Conservation (phyloP, 768 basidiomycete genomes). For the Infundibulicybe gibba region DNA sequence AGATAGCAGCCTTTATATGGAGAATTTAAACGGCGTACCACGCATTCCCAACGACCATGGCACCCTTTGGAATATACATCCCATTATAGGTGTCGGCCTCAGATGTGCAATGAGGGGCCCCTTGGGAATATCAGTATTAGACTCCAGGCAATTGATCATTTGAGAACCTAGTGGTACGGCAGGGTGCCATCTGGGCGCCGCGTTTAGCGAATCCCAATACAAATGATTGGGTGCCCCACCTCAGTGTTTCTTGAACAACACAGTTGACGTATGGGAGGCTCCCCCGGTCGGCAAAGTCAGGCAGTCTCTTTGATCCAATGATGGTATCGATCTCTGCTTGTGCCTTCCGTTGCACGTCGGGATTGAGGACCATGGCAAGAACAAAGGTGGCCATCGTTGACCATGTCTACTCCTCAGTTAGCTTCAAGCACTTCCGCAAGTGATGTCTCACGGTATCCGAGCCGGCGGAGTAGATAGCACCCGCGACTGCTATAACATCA, state of each 20-base stretch:
- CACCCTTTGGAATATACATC: neutral
- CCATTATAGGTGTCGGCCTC: neutral
- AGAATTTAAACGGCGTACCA: neutral
- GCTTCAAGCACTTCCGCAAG: constrained; percentile 1
- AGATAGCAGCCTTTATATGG: neutral
- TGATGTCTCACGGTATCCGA: constrained; percentile 10
- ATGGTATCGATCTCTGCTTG: constrained; percentile 25
- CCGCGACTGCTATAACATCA: constrained; percentile 11
- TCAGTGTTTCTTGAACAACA: neutral
- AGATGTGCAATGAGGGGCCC: neutral
- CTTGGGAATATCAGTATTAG: neutral
- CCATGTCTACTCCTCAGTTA: constrained; percentile 8
- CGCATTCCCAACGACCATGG: neutral
- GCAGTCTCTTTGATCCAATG: constrained; percentile 18
- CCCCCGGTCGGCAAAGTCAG: constrained; percentile 1
- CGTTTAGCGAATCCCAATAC: neutral
- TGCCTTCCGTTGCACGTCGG: constrained; percentile 21
- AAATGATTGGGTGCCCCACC: neutral
- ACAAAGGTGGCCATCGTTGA: constrained; percentile 18
- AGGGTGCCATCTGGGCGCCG: neutral
- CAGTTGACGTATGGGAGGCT: neutral
- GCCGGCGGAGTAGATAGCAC: constrained; percentile 12
- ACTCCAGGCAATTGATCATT: neutral
- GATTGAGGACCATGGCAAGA: constrained; percentile 25
- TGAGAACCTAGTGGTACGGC: neutral